These are phyloP conservation scores for Fusarium algeriense DNA, from an alignment of 2,329 filamentous ascomycete genomes.

Conservation along the genomic window DNA sequence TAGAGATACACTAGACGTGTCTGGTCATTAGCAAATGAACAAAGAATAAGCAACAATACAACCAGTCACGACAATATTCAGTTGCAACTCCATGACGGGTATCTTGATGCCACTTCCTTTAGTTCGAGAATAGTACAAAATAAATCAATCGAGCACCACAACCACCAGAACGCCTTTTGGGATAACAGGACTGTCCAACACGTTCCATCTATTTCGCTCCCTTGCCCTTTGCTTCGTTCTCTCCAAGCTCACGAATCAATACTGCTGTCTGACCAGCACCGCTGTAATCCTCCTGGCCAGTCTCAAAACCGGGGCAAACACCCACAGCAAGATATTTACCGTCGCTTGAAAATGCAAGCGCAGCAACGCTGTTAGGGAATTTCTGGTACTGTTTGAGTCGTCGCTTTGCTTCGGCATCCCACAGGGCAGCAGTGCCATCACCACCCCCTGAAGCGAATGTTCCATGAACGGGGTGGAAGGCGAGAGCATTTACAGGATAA, in stretches of 20 bases:
- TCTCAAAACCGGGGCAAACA: constrained; percentile 90
- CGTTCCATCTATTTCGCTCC: constrained; percentile 68
- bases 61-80: constrained; percentile 1
- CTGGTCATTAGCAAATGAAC: neutral
- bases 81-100: constrained; percentile 45
- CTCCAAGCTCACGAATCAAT: constrained; percentile 84
- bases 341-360: constrained; percentile 80
- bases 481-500: constrained; percentile 89
- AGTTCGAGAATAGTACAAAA: constrained; percentile 38
- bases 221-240: constrained; percentile 90
- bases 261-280: constrained; percentile 81
- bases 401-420: constrained; percentile 92
- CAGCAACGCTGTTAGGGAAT: constrained; percentile 82
- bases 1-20: neutral
- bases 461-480: constrained; percentile 85
- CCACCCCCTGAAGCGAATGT: constrained; percentile 92
- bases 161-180: constrained; percentile 50
- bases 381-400: constrained; percentile 91
- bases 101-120: constrained; percentile 49
- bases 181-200: constrained; percentile 38
- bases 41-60: neutral
- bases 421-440: constrained; percentile 90
- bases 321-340: constrained; percentile 84
- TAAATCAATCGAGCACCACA: constrained; percentile 44
- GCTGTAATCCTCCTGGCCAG: constrained; percentile 81